Conservation (phyloP, 2,329 filamentous ascomycete genomes). For the Zymoseptoria tritici region DNA sequence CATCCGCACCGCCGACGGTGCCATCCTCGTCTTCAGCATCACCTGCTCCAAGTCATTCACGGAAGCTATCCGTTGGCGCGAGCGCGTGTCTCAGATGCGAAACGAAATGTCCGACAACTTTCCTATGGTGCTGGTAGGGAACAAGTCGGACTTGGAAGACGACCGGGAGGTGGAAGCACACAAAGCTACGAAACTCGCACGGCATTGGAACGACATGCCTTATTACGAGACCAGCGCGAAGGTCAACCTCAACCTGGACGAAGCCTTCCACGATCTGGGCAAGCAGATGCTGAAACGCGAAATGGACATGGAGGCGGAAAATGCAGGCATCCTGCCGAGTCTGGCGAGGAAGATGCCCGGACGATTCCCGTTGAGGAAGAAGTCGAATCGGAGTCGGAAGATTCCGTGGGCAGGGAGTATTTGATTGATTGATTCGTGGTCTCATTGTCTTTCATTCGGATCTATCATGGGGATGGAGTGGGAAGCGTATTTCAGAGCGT, state of each 20-base stretch:
- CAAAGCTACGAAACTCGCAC: background rate
- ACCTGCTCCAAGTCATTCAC: background rate
- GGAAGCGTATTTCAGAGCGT: background rate
- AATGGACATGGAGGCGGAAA: background rate
- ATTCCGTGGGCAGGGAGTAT: background rate
- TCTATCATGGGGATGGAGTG: background rate
- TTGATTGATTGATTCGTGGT: background rate
- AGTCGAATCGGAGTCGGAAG: background rate
- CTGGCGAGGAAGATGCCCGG: background rate
- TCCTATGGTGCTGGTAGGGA: background rate
- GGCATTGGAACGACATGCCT: background rate
- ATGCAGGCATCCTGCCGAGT: background rate
- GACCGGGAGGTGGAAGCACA: background rate
- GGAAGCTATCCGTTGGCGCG: background rate
- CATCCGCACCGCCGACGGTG: background rate
- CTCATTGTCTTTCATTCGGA: background rate
- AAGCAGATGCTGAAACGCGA: background rate
- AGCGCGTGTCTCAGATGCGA: background rate
- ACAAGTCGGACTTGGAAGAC: background rate
- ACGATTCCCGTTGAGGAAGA: background rate
- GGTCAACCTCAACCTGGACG: background rate
- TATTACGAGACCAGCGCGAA: background rate
- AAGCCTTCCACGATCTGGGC: background rate
- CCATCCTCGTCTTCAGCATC: background rate
- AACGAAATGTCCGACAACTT: background rate